These are phyloP conservation scores for Collariella sp. DNA, from an alignment of 495 filamentous ascomycete genomes.

Conservation along the genomic window DNA sequence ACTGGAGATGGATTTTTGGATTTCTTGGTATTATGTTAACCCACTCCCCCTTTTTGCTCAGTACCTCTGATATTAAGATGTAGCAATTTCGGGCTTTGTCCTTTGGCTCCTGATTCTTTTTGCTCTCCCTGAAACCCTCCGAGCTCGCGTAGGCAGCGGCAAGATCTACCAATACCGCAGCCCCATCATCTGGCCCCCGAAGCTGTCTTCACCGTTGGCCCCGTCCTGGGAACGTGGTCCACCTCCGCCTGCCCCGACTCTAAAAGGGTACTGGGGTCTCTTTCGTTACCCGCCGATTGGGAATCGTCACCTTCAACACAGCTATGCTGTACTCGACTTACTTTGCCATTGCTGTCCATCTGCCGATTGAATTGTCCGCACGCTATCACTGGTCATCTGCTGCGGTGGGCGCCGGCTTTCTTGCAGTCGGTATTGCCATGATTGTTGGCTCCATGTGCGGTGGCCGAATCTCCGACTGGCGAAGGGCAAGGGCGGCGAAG, in stretches of 20 bases:
- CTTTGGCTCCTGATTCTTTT: slow-evolving; percentile 2
- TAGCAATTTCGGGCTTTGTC: slow-evolving; percentile 6
- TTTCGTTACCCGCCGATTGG: slow-evolving; percentile 10
- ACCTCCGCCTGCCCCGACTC: slow-evolving; percentile 1
- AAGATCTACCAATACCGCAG: neutral
- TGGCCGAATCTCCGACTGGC: slow-evolving; percentile 12
- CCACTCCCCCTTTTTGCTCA: neutral
- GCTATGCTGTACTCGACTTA: slow-evolving; percentile 13
- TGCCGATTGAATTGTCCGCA: neutral
- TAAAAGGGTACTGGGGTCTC: slow-evolving; percentile 8
- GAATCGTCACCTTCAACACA: slow-evolving; percentile 10
- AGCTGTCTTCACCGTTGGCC: slow-evolving; percentile 2
- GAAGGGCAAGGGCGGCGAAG: slow-evolving; percentile 4
- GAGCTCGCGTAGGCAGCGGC: slow-evolving; percentile 3
- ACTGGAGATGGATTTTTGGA: slow-evolving; percentile 14
- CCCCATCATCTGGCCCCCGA: slow-evolving; percentile 9
- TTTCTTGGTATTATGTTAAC: slow-evolving; percentile 9
- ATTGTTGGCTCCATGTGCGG: slow-evolving; percentile 9
- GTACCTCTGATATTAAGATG: neutral
- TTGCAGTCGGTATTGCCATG: slow-evolving; percentile 9
- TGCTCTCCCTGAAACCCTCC: neutral
- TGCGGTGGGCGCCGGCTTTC: slow-evolving; percentile 9
- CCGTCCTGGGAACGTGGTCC: slow-evolving; percentile 5
- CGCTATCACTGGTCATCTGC: slow-evolving; percentile 9
- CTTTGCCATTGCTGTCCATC: slow-evolving; percentile 10